Conservation (phyloP, 2,329 filamentous ascomycete species). For the Purpureocillium takamizusanense region DNA sequence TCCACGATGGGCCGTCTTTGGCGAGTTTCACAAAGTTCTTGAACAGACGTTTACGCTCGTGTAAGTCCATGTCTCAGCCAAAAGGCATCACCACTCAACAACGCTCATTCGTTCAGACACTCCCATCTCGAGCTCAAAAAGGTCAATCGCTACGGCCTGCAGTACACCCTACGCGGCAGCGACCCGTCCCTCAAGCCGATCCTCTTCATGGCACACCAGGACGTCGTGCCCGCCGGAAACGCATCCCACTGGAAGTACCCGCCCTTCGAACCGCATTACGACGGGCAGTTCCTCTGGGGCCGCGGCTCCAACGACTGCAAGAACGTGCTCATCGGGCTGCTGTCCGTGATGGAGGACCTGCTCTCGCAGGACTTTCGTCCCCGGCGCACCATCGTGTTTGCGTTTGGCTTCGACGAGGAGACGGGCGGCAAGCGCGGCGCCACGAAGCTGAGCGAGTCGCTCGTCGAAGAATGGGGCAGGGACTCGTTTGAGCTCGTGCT, state of each 20-base stretch:
- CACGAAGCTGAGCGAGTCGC: too few species aligned
- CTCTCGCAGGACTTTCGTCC: neutral
- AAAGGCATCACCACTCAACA: too few species aligned
- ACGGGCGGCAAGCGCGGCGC: too few species aligned
- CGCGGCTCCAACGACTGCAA: slow-evolving; percentile 52
- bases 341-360: slow-evolving; percentile 40
- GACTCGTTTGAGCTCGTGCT: too few species aligned
- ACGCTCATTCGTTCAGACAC: slow-evolving; percentile 42
- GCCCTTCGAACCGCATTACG: slow-evolving; percentile 48
- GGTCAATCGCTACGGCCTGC: slow-evolving; percentile 48
- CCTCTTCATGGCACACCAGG: slow-evolving; percentile 54
- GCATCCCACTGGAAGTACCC: slow-evolving; percentile 46
- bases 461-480: too few species aligned
- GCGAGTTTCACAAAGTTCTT: slow-evolving; percentile 31
- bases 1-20: slow-evolving; percentile 48
- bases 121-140: slow-evolving; percentile 27
- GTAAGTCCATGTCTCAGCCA: too few species aligned
- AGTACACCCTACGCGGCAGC: slow-evolving; percentile 38
- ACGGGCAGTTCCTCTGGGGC: slow-evolving; percentile 52
- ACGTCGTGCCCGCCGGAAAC: slow-evolving; percentile 51
- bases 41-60: too few species aligned
- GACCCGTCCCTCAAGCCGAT: slow-evolving; percentile 38
- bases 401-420: too few species aligned
- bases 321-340: slow-evolving; percentile 46
- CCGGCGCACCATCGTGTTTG: too few species aligned